These are phyloP conservation scores for Eutypa lata DNA, from an alignment of 2,329 filamentous ascomycete species.

Conservation along the genomic window DNA sequence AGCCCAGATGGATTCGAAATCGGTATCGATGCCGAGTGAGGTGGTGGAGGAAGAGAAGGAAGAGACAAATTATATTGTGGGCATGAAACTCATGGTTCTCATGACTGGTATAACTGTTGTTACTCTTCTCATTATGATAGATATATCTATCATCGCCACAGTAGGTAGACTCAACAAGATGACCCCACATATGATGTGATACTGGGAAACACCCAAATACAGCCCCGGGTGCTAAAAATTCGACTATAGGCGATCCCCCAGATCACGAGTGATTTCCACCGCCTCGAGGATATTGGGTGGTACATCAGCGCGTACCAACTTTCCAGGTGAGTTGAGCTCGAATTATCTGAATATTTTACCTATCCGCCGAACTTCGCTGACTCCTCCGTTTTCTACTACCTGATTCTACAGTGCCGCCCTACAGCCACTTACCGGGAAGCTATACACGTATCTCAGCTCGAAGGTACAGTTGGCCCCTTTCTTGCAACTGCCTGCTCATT, in stretches of 20 bases:
- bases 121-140: conserved; percentile 47
- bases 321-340: conserved; percentile 30
- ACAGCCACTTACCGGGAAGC: conserved; percentile 49
- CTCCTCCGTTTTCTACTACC: not conserved
- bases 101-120: conserved; percentile 36
- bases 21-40: not conserved
- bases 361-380: conserved; percentile 18
- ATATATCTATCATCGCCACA: conserved; percentile 52
- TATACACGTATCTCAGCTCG: conserved; percentile 42
- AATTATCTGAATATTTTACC: conserved; percentile 13
- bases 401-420: conserved; percentile 41
- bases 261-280: conserved; percentile 49
- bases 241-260: conserved; percentile 39
- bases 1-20: too few species aligned
- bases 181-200: not conserved
- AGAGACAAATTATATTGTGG: conserved; percentile 21
- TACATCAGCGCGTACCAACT: conserved; percentile 50
- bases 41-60: conserved; percentile 13
- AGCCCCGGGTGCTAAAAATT: not conserved
- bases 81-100: conserved; percentile 20
- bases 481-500: not conserved
- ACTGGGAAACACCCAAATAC: not conserved
- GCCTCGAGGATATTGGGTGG: conserved; percentile 53
- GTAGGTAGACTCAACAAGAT: conserved; percentile 24
- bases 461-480: too few species aligned